Evolutionary conservation across 352 stramenopile species (phyloP), one percentile per base, ranked within the genome.

Genomic region (Phytophthora litchii): DNA sequence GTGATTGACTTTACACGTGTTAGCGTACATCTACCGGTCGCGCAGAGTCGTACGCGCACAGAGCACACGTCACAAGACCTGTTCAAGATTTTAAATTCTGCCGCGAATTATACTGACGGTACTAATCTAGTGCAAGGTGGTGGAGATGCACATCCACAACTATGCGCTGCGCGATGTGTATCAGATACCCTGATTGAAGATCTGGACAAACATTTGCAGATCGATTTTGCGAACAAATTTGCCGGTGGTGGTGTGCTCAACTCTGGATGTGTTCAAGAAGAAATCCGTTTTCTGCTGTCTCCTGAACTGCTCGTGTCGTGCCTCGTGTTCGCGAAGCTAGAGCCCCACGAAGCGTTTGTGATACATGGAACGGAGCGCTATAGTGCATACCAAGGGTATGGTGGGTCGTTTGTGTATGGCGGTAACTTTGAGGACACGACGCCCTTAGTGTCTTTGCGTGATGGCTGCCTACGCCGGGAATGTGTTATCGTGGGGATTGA

Each of bases 181-280:
- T 77, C 68, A 3, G 54, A 73, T 14, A 66, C 53, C 1, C 57
- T 82, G 25, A 94, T 94, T 31, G 85, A 94, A 72, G 78, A 87
- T 23, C 29, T 88, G 19, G 51, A 76, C 16, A 40, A 60, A 3
- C 81, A 91, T 58, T 45, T 94, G 20, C 85, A 94, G 51, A 80
- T 92, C 35, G 81, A 92, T 57, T 94, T 94, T 56, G 85, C 85
- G 9, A 94, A 94, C 68, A 86, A 87, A 41, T 94, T 79, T 46
- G 74, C 83, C 2, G 85, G 85, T 16, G 85, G 85, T 20, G 85
- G 83, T 13, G 85, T 92, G n/a, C 70, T 94, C 17, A 79, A 74
- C 25, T 70, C 64, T 29, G 83, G 85, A 0, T 91, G 80, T 19
- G 85, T 94, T 3, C 85, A 94, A 44, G 85, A 94, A 64, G 85